Conservation (phyloP, 148 eudicot genomes). For the Rhododendron griersonianum region DNA sequence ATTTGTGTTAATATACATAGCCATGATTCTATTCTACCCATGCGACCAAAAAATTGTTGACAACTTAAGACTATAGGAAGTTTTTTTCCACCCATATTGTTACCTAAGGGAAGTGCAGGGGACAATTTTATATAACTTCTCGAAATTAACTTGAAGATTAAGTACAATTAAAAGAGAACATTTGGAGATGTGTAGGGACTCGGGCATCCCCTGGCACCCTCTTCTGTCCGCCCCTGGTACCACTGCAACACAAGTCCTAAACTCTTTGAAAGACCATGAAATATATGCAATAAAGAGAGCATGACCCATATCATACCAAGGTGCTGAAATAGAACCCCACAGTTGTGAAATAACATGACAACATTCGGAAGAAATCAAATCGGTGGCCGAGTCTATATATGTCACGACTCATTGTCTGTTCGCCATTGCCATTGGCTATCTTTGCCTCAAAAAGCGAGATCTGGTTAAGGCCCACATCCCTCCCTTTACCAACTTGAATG, state of each 20-base stretch:
- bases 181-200: not conserved
- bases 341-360: constrained; percentile 63
- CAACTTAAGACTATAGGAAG: too few species aligned
- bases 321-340: constrained; percentile 62
- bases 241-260: not conserved
- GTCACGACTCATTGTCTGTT: constrained; percentile 70
- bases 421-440: constrained; percentile 72
- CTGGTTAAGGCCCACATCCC: constrained; percentile 74
- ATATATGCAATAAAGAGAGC: not conserved
- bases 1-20: too few species aligned
- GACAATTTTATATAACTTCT: not conserved
- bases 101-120: not conserved
- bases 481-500: constrained; percentile 76
- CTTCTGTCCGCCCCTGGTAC: not conserved
- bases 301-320: constrained; percentile 32
- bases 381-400: constrained; percentile 69
- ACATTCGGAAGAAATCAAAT: constrained; percentile 70
- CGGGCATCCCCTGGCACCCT: not conserved
- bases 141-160: not conserved
- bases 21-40: too few species aligned
- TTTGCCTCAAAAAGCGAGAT: constrained; percentile 70
- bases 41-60: too few species aligned
- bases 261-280: not conserved
- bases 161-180: too few species aligned
- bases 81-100: not conserved